Evolutionary conservation across 2,329 filamentous ascomycete species (phyloP), one percentile per base, ranked within the genome.

Genomic region (Cladorrhinum sp.): DNA sequence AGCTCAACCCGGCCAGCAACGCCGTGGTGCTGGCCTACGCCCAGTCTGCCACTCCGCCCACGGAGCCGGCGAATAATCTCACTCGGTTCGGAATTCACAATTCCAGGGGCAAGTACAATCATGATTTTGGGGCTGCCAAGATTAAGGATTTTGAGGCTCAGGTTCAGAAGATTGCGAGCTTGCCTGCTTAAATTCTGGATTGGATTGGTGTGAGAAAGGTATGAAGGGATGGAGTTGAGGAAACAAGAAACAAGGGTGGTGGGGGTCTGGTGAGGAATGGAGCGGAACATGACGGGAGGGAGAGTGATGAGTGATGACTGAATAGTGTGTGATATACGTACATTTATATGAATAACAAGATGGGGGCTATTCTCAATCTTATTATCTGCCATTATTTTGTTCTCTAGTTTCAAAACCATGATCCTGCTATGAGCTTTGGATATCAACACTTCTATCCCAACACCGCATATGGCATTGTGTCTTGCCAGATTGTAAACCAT

Each of bases 11-110:
- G 2, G 57, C 66, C 4, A 59, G 66, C 64, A 65, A 58, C 6
- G 63, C 65, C 25, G 65, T 67, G 32, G 45, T 58, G 10, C 62
- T 73, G 7, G 70, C 69, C 9, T 71, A 66, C 45, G 71, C 66
- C 10, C 62, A 65, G 55, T 65, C 67, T 3, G 56, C 45, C 45
- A 57, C 50, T 2, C 64, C 65, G 1, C 68, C 69, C n/a, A 50
- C 64, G 1, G 54, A 59, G 48, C 71, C 71, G 2, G 60, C 70
- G 23, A 67, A 67, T 64, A 65, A 65, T 55, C 62, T 63, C 48
- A 70, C 64, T 62, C 63, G 65, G 54, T 71, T 73, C 58, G 55
- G 65, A 60, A 69, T 70, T 41, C 70, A 73, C 66, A 65, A 66
- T 20, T 60, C 61, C n/a, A 64, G 63, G 56, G 68, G 60, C 51